A percentile compares a stretch with the other conserved stretches of the same genome.
These are phyloP conservation scores for Yamadazyma ubonensis DNA, from an alignment of 805 yeast genomes.

Conservation along the genomic window DNA sequence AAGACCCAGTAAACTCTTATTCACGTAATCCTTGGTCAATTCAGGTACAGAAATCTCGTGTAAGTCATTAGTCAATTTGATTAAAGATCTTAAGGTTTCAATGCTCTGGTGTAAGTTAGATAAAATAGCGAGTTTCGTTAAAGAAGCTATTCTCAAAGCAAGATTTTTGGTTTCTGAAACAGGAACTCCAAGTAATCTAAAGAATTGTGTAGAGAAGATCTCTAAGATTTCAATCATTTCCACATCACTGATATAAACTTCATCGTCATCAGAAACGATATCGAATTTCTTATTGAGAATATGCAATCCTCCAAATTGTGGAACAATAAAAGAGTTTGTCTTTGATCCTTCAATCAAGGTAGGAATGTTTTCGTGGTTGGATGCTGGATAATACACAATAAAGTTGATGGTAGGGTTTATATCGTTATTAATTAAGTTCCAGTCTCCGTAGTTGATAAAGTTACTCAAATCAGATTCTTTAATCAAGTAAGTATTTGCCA, in stretches of 20 bases:
- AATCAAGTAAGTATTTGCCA: constrained; percentile 32
- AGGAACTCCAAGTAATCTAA: constrained; percentile 71
- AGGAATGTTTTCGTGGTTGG: constrained; percentile 43
- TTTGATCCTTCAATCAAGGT: constrained; percentile 46
- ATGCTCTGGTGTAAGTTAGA: constrained; percentile 61
- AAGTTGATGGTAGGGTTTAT: constrained; percentile 71
- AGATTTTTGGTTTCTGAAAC: constrained; percentile 51
- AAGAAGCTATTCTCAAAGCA: constrained; percentile 59
- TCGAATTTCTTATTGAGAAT: constrained; percentile 44
- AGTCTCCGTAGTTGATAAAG: constrained; percentile 79
- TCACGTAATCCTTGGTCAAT: constrained; percentile 59
- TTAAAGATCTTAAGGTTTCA: constrained; percentile 70
- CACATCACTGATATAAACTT: constrained; percentile 30
- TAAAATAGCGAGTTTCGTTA: constrained; percentile 57
- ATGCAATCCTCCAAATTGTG: constrained; percentile 87
- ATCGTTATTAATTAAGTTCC: constrained; percentile 64
- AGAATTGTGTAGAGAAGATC: constrained; percentile 70
- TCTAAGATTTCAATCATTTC: constrained; percentile 61
- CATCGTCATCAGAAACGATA: constrained; percentile 16
- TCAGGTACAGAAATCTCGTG: constrained; percentile 83
- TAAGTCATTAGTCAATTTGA: constrained; percentile 65
- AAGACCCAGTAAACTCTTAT: constrained; percentile 46
- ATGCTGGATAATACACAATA: constrained; percentile 61
- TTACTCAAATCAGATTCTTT: constrained; percentile 62
- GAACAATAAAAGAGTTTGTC: constrained; percentile 68